phyloP scores from a whole-genome alignment of 2,329 filamentous ascomycete species.

The Microascus cirrosus region DNA sequence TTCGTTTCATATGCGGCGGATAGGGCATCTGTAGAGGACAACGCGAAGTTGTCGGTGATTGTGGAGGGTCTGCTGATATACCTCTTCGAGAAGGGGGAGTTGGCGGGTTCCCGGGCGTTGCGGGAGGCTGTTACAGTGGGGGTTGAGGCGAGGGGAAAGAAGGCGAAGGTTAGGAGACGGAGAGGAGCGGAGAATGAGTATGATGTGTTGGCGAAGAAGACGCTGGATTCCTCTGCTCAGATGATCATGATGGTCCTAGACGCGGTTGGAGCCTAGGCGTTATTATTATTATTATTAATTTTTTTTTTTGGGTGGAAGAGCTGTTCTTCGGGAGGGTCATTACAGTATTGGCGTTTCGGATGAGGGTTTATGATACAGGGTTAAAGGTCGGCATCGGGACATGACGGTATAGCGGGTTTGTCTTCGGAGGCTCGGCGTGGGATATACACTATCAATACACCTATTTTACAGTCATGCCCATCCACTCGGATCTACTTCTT shows the following conservation, averaged over 20 bases:
- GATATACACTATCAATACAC: constrained; percentile 3
- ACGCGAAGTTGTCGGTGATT: constrained; percentile 60
- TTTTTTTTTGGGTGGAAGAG: background rate
- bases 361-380: background rate
- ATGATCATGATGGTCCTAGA: constrained; percentile 29
- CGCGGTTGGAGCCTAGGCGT: constrained; percentile 13
- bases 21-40: constrained; percentile 49
- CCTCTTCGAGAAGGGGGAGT: background rate
- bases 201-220: constrained; percentile 29
- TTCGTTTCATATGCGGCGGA: constrained; percentile 58
- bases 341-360: background rate
- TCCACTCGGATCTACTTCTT: constrained; percentile 13
- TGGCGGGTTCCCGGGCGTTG: constrained; percentile 12
- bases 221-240: constrained; percentile 30
- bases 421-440: background rate
- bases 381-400: background rate
- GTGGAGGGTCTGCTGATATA: constrained; percentile 37
- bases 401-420: background rate
- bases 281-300: background rate
- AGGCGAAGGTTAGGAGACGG: constrained; percentile 28
- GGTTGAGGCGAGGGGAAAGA: constrained; percentile 35
- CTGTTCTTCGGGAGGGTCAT: background rate
- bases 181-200: constrained; percentile 15
- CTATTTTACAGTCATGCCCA: background rate
- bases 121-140: constrained; percentile 30